A percentile compares a stretch with the other conserved stretches of the same genome.
phyloP scores from a whole-genome alignment of 2,329 filamentous ascomycete species.

The Ascomycota sp. region DNA sequence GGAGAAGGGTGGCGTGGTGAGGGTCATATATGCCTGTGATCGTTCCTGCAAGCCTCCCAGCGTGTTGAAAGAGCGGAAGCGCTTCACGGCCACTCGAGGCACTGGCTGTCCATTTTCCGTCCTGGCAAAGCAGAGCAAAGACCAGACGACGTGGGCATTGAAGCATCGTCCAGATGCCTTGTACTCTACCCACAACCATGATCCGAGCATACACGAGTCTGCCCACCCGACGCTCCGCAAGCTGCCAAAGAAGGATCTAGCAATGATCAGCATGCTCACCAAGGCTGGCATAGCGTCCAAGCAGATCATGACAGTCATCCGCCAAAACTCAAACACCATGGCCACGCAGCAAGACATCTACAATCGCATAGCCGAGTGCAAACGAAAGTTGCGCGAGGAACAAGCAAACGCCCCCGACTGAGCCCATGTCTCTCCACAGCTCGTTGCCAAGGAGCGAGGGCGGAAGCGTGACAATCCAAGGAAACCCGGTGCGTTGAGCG shows the following conservation, averaged over 20 bases:
- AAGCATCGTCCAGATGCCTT: slow-evolving; percentile 1
- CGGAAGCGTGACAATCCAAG: too few species aligned
- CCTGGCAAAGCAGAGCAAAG: neutral
- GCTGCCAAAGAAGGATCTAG: slow-evolving; percentile 1
- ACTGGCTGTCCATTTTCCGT: slow-evolving; percentile 1
- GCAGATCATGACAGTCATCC: slow-evolving; percentile 3
- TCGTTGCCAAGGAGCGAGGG: too few species aligned
- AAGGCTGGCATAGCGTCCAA: slow-evolving; percentile 2
- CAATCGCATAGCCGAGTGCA: too few species aligned
- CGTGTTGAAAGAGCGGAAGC: neutral
- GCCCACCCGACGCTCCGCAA: slow-evolving; percentile 1
- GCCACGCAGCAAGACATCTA: slow-evolving; percentile 7
- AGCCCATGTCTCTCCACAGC: too few species aligned
- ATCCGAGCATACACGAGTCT: neutral
- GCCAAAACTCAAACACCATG: slow-evolving; percentile 2
- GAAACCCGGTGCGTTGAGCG: too few species aligned
- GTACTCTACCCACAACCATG: slow-evolving; percentile 2
- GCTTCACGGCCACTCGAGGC: neutral
- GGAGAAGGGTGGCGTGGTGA: neutral
- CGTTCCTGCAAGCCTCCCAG: neutral
- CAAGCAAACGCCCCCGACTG: too few species aligned
- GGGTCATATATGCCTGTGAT: neutral
- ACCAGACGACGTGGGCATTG: neutral
- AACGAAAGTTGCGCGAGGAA: too few species aligned
- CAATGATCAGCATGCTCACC: neutral